Conservation (phyloP, 257 asterid species). For the Salvia rosmarinus region DNA sequence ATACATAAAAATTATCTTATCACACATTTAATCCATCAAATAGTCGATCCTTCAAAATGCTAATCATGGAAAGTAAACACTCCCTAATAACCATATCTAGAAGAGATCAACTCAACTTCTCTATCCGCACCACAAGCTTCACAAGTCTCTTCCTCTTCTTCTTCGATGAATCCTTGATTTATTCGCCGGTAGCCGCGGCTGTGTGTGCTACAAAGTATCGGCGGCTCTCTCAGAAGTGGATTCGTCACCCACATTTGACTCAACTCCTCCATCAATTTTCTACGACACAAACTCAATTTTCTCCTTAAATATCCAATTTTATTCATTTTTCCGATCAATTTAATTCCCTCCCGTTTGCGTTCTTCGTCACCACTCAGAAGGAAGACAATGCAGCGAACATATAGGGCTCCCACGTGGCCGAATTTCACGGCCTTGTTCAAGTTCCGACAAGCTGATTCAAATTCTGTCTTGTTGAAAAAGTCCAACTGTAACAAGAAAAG, state of each 20-base stretch:
- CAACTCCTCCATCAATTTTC: constrained; percentile 19
- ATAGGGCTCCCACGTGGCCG: constrained; percentile 37
- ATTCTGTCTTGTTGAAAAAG: constrained; percentile 23
- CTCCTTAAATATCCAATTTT: neutral
- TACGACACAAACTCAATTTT: constrained; percentile 9
- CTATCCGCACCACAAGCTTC: constrained; percentile 26
- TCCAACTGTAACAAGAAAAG: constrained; percentile 28
- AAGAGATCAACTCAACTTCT: neutral
- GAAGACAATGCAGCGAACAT: constrained; percentile 23
- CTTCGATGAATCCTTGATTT: neutral
- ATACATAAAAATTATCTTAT: no score
- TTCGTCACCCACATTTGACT: constrained; percentile 34
- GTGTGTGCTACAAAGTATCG: constrained; percentile 5
- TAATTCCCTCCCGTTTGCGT: constrained; percentile 18
- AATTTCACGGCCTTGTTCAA: constrained; percentile 24
- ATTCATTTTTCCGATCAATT: neutral
- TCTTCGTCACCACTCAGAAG: constrained; percentile 24
- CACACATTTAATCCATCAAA: no score
- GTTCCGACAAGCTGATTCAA: neutral
- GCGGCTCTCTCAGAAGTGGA: neutral
- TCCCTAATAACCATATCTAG: no score
- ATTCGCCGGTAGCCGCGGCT: neutral
- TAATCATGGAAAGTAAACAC: no score
- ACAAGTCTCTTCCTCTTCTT: constrained; percentile 28
- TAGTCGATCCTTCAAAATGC: no score